Base-by-base conservation (phyloP, 805 yeast species). In the Phaffomyces thermotolerans region DNA sequence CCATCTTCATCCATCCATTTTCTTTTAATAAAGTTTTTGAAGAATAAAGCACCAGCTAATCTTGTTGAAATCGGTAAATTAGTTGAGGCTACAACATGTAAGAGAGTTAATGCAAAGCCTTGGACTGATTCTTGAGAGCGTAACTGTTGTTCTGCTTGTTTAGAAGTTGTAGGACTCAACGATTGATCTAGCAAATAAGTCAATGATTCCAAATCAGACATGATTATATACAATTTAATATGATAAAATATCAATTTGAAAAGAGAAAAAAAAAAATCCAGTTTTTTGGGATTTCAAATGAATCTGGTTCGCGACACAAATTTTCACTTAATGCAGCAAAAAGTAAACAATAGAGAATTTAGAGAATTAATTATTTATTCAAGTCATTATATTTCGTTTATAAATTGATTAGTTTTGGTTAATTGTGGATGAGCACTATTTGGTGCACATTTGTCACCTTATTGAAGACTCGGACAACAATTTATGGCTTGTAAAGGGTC, bases 1-100 rank as follows among this genome's bases (percentile, higher is more conserved):
- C 99, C 98, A 42, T 86, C 84, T 52, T 87, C 95, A 62, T 89
- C 89, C 40, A 84, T 81, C 97, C 96, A 93, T 53, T 76, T 81
- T 41, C 96, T 70, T 54, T 77, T 82, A 50, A 93, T 73, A 48
- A 88, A 74, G 61, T 93, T 93, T 62, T 93, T 93, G 67, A 93
- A 88, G 64, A 84, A 89, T 42, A 95, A 67, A 1, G 96, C 88
- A 17, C 86, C 95, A 1, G 99, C 96, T 39, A 90, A 68, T 48
- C 97, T 72, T 1, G 84, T 76, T 2, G 84, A 68, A 6, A 62
- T 59, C 4, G 75, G 71, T 35, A 80, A 57, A 35, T 71, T 70
- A 27, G 69, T 58, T 14, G 84, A 72, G 5, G 95, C 88, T 30
- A 89, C 85, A 15, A 90, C 76, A 56, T 84, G 89, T 43, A 93